These are phyloP conservation scores for Globisporangium radiosum DNA, from an alignment of 352 stramenopile species.

Conservation along the genomic window DNA sequence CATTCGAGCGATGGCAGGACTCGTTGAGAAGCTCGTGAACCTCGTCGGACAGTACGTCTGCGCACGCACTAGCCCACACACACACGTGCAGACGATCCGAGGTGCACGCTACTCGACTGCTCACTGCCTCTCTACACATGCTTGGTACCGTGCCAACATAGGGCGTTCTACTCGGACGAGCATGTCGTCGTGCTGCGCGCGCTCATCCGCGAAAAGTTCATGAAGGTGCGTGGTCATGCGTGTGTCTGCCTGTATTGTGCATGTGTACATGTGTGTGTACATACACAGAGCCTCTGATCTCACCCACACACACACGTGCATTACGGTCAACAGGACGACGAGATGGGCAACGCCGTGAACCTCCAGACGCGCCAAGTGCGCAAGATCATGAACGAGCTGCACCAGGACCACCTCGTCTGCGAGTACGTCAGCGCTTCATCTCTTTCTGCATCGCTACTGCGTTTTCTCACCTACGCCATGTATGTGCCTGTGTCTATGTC, in stretches of 20 bases:
- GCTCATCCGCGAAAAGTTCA: conserved; percentile 82
- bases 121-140: not conserved
- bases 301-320: not conserved
- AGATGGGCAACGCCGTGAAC: conserved; percentile 86
- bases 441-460: not conserved
- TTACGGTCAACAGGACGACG: conserved; percentile 46
- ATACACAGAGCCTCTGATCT: too few relatives aligned
- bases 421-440: conserved; percentile 33
- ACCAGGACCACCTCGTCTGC: conserved; percentile 82
- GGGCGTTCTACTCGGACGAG: conserved; percentile 86
- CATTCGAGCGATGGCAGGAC: conserved; percentile 46
- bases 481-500: too few relatives aligned
- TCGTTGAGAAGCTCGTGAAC: conserved; percentile 85
- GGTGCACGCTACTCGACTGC: not conserved
- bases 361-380: conserved; percentile 83
- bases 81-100: not conserved
- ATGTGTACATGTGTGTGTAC: not conserved
- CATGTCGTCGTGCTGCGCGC: conserved; percentile 82
- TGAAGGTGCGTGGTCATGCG: conserved; percentile 44
- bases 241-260: not conserved
- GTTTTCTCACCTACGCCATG: not conserved
- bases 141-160: conserved; percentile 11
- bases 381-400: conserved; percentile 87
- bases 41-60: conserved; percentile 60
- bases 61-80: not conserved